Evolutionary conservation across 106 monocot genomes (phyloP), one percentile per base, ranked within the genome.

Genomic region (Dioscorea alata): DNA sequence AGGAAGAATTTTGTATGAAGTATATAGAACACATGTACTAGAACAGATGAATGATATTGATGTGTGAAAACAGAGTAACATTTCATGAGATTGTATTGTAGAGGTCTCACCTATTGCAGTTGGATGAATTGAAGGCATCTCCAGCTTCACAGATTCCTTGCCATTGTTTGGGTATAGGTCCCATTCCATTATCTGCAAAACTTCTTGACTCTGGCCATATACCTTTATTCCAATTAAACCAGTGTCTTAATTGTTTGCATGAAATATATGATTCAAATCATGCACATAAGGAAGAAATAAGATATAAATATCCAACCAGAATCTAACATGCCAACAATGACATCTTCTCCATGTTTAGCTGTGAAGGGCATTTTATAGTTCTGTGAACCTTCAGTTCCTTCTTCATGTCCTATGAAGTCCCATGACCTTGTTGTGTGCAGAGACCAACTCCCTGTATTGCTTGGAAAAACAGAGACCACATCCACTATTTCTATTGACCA

Each of bases 161-260:
- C 96, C 96, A 96, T 15, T 50, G 35, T 2, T 52, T 69, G 12
- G 91, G 91, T 16, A 96, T 59, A 14, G 88, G 76, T 13, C 86
- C 86, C 60, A 96, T 69, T 17, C 88, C 91, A 72, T 76, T 16
- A 53, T 96, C 95, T 12, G 21, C 32, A 63, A 96, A 96, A 75
- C 95, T 96, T 33, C 84, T 77, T 5, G 95, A 91, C 62, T 91
- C 95, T 0, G 95, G 95, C 95, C 95, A 95, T 62, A 95, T 84
- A 71, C 95, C 94, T 95, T 23, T 20, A 42, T 42, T 42, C 42
- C 33, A 54, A 64, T 17, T 23, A 20, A 35, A 71, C 28, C 28
- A 42, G 42, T 42, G 10, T 42, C 42, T 42, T 42, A 42, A 42
- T 42, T 42, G 1, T 3, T 42, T 42, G 5, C 1, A 28, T 28